Evolutionary conservation across 306 rosid genomes (phyloP).

Genomic region (Arachis stenosperma): DNA sequence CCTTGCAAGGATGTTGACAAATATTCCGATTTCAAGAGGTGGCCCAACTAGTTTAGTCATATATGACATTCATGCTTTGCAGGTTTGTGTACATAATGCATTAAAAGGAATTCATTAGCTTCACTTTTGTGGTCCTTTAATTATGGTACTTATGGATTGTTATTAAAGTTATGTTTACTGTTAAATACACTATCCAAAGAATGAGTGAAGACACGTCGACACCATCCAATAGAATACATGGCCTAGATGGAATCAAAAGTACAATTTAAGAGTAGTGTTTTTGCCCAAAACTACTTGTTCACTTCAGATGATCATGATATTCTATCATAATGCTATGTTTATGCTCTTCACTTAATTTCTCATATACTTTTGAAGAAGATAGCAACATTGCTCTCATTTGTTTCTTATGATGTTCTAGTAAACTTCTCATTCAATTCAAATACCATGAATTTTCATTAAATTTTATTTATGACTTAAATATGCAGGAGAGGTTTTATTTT

Average conservation of each 20-base stretch:
- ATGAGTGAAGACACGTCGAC: not conserved
- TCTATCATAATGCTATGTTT: not conserved
- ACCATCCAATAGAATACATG: conserved; percentile 3
- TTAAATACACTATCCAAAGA: not conserved
- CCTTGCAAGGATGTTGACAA: conserved; percentile 89
- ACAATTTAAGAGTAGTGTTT: not conserved
- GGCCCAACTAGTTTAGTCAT: conserved; percentile 93
- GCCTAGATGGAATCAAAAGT: conserved; percentile 15
- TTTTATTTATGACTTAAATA: conserved; percentile 15
- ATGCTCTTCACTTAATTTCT: not conserved
- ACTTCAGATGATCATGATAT: conserved; percentile 10
- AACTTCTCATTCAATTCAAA: not conserved
- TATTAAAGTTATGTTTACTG: not conserved
- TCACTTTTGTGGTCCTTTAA: conserved; percentile 14
- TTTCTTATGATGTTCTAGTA: not conserved
- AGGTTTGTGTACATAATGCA: conserved; percentile 58
- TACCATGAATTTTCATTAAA: not conserved
- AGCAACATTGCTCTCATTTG: not conserved
- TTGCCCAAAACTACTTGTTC: not conserved
- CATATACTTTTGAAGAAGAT: conserved; percentile 11
- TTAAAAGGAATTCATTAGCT: conserved; percentile 26
- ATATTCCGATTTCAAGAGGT: conserved; percentile 95
- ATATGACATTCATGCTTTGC: conserved; percentile 96
- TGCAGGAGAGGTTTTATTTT: conserved; percentile 95
- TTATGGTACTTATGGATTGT: not conserved